phyloP scores from a whole-genome alignment of 1,139 yeast genomes.

The Suhomyces coccinellae region DNA sequence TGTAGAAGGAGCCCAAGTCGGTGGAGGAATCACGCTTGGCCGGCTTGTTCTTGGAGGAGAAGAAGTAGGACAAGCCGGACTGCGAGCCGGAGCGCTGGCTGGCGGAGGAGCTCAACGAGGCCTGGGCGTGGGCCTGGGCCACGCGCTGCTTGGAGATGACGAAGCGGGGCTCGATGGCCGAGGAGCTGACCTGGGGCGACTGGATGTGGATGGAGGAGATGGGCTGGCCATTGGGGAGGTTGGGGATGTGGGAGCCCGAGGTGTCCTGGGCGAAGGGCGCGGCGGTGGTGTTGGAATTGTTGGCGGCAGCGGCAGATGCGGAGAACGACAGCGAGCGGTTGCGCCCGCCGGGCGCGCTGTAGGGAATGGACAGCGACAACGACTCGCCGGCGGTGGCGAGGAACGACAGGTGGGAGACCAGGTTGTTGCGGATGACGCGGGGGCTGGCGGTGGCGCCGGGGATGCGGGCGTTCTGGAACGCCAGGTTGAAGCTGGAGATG shows the following conservation, averaged over 20 bases:
- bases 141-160: constrained; percentile 72
- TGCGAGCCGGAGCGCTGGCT: constrained; percentile 42
- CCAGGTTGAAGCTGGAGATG: constrained; percentile 13
- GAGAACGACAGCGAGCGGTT: constrained; percentile 15
- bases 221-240: constrained; percentile 53
- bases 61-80: constrained; percentile 52
- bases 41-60: constrained; percentile 35
- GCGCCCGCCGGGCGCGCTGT: constrained; percentile 68
- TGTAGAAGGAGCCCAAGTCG: constrained; percentile 49
- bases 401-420: constrained; percentile 45
- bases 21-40: constrained; percentile 32
- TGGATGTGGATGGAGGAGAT: constrained; percentile 64
- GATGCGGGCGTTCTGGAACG: constrained; percentile 10
- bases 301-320: constrained; percentile 2
- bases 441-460: constrained; percentile 33
- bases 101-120: constrained; percentile 35
- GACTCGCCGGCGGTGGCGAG: constrained; percentile 43
- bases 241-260: constrained; percentile 40
- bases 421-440: constrained; percentile 44
- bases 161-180: constrained; percentile 68
- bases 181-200: constrained; percentile 60
- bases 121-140: constrained; percentile 49
- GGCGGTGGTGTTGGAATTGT: neutral
- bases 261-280: constrained; percentile 10
- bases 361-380: constrained; percentile 66